Evolutionary conservation across 2,329 filamentous ascomycete species (phyloP).

Genomic region (Didymella pinodella): DNA sequence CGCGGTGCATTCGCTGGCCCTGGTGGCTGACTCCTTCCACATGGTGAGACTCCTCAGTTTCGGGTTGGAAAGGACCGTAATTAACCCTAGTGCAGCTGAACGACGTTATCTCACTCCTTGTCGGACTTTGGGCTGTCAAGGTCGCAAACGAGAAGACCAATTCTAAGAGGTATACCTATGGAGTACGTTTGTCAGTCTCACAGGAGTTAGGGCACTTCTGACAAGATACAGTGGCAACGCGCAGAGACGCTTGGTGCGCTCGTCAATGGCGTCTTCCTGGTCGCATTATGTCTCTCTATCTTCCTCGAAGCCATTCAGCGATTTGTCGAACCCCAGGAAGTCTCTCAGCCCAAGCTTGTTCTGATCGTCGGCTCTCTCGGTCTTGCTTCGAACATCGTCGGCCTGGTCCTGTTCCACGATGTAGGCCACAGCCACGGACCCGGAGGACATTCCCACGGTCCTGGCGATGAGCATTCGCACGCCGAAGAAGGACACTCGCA

Average conservation of each 20-base stretch:
- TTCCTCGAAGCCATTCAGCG: slow-evolving; percentile 93
- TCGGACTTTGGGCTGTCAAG: slow-evolving; percentile 94
- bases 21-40: slow-evolving; percentile 97
- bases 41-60: slow-evolving; percentile 69
- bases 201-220: slow-evolving; percentile 15
- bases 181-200: slow-evolving; percentile 66
- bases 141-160: slow-evolving; percentile 80
- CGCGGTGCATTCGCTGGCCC: slow-evolving; percentile 85
- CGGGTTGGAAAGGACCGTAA: slow-evolving; percentile 23
- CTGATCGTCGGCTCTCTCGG: slow-evolving; percentile 88
- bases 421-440: slow-evolving; percentile 82
- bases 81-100: slow-evolving; percentile 69
- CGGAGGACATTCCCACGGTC: slow-evolving; percentile 61
- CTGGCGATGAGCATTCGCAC: slow-evolving; percentile 51
- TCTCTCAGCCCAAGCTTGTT: slow-evolving; percentile 84
- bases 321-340: slow-evolving; percentile 88
- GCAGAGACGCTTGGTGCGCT: slow-evolving; percentile 96
- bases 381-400: slow-evolving; percentile 85
- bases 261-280: slow-evolving; percentile 96
- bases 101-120: slow-evolving; percentile 92
- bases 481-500: slow-evolving; percentile 62
- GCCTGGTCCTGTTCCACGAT: slow-evolving; percentile 90
- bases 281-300: slow-evolving; percentile 94
- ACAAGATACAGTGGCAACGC: slow-evolving; percentile 78
- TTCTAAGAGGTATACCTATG: slow-evolving; percentile 94